Evolutionary conservation across 2,329 filamentous ascomycete genomes (phyloP), one percentile per base, ranked within the genome.

Genomic region (Fusarium gaditjirri): DNA sequence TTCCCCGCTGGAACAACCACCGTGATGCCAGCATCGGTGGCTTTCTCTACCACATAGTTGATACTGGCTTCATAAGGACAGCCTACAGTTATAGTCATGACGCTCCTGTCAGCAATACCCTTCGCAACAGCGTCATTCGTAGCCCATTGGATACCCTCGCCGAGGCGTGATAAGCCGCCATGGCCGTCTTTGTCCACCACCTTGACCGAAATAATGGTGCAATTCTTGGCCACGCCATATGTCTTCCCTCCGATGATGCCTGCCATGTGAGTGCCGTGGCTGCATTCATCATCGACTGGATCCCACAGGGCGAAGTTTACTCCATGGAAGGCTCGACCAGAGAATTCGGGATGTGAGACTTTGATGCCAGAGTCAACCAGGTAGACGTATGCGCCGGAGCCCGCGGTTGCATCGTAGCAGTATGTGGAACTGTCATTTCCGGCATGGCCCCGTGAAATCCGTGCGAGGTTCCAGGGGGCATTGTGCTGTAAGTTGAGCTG

Each of bases 1-100:
- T 68, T 68, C 9, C 65, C 62, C 16, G 62, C 65, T 10, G 65
- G 23, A 2, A 21, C 65, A 27, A 43, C 38, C 4, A 65, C 62
- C 6, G 53, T 61, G 8, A 47, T 67, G 3, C 62, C 65, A 13
- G 49, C 49, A 1, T 50, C 16, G 1, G 61, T 58, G 8, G 66
- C 49, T 8, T 39, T 64, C 14, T 55, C 54, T 19, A 57, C 62
- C 2, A 54, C 47, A 14, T 27, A 3, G 8, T 68, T 54, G 3
- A 52, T 27, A 0, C 1, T 5, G 12, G 4, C 12, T 11, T 5
- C 14, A 1, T 36, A 25, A 0, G 0, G 0, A 21, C 12, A 25
- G 8, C 4, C 4, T 10, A 19, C 2, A 11, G 31, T 36, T 2
- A 52, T 16, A 4, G 25, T 36, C 2, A 52, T 52, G 12, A 52